A percentile compares a stretch with the other conserved stretches of the same genome.
phyloP scores from a whole-genome alignment of 192 early-diverging fungal genomes.

The Mortierella hygrophila region DNA sequence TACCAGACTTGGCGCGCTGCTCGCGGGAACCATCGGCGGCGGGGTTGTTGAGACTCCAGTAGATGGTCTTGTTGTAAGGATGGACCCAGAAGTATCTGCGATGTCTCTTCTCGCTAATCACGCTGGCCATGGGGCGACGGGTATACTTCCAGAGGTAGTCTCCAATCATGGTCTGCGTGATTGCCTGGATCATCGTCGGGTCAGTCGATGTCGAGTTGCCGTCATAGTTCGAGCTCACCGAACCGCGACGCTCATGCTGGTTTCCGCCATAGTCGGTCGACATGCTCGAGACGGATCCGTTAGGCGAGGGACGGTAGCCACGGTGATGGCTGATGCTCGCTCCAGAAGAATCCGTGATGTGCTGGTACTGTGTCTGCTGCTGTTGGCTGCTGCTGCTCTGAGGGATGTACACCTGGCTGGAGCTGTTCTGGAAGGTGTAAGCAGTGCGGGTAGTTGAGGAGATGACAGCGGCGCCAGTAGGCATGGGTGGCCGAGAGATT shows the following conservation, averaged over 20 bases:
- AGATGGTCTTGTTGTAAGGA: slow-evolving; percentile 82
- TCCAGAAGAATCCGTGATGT: slow-evolving; percentile 49
- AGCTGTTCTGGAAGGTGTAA: slow-evolving; percentile 38
- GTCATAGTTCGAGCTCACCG: slow-evolving; percentile 46
- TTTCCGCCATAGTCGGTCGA: slow-evolving; percentile 46
- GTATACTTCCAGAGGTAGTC: slow-evolving; percentile 83
- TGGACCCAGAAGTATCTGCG: slow-evolving; percentile 86
- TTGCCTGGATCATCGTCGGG: slow-evolving; percentile 75
- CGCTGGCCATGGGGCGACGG: slow-evolving; percentile 62
- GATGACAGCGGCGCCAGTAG: slow-evolving; percentile 45
- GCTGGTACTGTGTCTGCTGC: slow-evolving; percentile 27
- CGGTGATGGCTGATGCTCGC: slow-evolving; percentile 36
- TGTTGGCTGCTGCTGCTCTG: slow-evolving; percentile 3
- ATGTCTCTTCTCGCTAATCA: slow-evolving; percentile 75
- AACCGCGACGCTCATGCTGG: slow-evolving; percentile 19
- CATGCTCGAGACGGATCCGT: slow-evolving; percentile 45
- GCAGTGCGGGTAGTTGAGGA: slow-evolving; percentile 44
- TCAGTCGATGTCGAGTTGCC: slow-evolving; percentile 45
- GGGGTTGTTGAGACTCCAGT: slow-evolving; percentile 80
- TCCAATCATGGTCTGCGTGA: slow-evolving; percentile 88
- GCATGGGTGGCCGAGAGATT: slow-evolving; percentile 8
- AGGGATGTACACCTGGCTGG: slow-evolving; percentile 44
- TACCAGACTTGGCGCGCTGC: slow-evolving; percentile 67
- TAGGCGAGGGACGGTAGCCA: slow-evolving; percentile 44
- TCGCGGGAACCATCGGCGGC: slow-evolving; percentile 58